Evolutionary conservation across 2,329 filamentous ascomycete species (phyloP).

Genomic region (Dactylonectria macrodidyma): DNA sequence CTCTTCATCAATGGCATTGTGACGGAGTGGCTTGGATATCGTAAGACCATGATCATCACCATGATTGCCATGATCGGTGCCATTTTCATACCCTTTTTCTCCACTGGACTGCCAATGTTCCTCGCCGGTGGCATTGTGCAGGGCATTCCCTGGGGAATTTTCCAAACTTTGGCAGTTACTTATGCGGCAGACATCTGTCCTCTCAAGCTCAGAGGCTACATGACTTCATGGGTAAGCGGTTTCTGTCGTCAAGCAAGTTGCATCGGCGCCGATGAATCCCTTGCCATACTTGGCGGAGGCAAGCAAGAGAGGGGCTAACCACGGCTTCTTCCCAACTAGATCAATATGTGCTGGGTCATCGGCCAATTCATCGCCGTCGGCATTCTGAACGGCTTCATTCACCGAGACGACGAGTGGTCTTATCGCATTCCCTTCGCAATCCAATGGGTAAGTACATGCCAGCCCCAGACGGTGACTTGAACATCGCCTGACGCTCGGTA

Average conservation of each 20-base stretch:
- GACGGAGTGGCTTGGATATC: constrained; percentile 62
- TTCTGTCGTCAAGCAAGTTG: no score
- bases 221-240: constrained; percentile 62
- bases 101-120: constrained; percentile 56
- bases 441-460: constrained; percentile 56
- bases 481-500: no score
- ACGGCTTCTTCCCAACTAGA: no score
- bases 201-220: constrained; percentile 60
- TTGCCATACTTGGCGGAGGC: no score
- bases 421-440: constrained; percentile 64
- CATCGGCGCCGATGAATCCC: no score
- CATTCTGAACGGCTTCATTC: constrained; percentile 57
- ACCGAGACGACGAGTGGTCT: constrained; percentile 56
- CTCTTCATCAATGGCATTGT: constrained; percentile 64
- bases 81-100: constrained; percentile 65
- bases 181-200: constrained; percentile 65
- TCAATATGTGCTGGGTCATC: constrained; percentile 61
- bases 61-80: constrained; percentile 57
- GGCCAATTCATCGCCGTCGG: constrained; percentile 62
- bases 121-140: constrained; percentile 61
- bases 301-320: no score
- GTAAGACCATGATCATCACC: constrained; percentile 60
- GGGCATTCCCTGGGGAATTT: constrained; percentile 62
- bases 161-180: constrained; percentile 62
- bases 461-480: no score